Conservation (phyloP, 176 grass and related monocot species). For the Eragrostis nindensis region DNA sequence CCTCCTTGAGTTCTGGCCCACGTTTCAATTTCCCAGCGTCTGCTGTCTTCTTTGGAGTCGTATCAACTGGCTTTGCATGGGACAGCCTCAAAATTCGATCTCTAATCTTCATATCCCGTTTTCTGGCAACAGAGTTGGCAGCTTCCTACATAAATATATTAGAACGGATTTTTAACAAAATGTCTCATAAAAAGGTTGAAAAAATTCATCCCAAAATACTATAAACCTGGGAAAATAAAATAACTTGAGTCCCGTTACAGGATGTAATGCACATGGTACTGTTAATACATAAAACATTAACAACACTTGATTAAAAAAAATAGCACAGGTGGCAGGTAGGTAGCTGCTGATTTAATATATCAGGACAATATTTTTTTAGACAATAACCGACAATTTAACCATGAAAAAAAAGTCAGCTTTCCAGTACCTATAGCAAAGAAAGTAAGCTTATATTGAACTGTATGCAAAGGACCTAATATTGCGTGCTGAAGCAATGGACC, state of each 20-base stretch:
- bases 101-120: conserved; percentile 60
- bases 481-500: background rate
- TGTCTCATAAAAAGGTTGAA: background rate
- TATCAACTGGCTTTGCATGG: conserved; percentile 66
- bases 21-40: conserved; percentile 29
- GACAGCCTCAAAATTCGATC: conserved; percentile 69
- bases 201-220: background rate
- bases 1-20: conserved; percentile 27
- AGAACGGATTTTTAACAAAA: background rate
- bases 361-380: no score
- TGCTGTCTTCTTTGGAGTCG: conserved; percentile 34
- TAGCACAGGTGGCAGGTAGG: background rate
- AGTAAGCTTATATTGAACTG: no score
- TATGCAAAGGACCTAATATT: background rate
- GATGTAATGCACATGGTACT: background rate
- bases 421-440: no score
- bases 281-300: conserved; percentile 2
- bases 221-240: background rate
- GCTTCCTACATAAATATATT: conserved; percentile 55
- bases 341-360: no score
- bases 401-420: no score
- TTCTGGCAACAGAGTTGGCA: conserved; percentile 63
- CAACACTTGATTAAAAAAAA: background rate
- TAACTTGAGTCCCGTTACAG: background rate
- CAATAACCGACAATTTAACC: no score